phyloP scores from a whole-genome alignment of 352 stramenopile species.

The Phytophthora vignae region DNA sequence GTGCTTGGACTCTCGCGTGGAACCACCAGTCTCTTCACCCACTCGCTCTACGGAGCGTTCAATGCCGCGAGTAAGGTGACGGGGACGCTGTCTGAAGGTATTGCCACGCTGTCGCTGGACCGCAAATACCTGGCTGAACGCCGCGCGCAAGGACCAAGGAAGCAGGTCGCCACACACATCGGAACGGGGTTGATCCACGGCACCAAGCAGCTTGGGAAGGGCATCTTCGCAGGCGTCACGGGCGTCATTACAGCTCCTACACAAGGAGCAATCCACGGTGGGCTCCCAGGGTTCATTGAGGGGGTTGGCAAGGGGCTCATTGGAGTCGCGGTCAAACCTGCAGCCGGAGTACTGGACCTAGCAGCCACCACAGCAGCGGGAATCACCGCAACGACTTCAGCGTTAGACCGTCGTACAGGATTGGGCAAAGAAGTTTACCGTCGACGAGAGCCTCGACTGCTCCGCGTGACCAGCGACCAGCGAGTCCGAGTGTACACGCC shows the following conservation, averaged over 20 bases:
- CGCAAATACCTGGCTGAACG: slow-evolving; percentile 88
- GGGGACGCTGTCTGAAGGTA: slow-evolving; percentile 90
- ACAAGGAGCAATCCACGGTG: slow-evolving; percentile 90
- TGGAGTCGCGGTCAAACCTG: slow-evolving; percentile 90
- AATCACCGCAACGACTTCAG: slow-evolving; percentile 85
- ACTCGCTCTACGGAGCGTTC: slow-evolving; percentile 93
- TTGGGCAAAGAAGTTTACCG: slow-evolving; percentile 51
- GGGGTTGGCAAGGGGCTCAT: slow-evolving; percentile 89
- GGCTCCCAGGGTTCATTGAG: slow-evolving; percentile 90
- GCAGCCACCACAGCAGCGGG: slow-evolving; percentile 79
- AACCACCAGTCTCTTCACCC: slow-evolving; percentile 90
- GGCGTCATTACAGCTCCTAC: slow-evolving; percentile 93
- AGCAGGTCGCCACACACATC: slow-evolving; percentile 87
- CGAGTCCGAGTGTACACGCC: slow-evolving; percentile 80
- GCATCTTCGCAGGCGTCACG: slow-evolving; percentile 90
- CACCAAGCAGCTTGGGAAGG: slow-evolving; percentile 92
- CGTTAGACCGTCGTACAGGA: slow-evolving; percentile 78
- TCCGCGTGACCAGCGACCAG: slow-evolving; percentile 76
- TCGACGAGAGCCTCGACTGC: slow-evolving; percentile 71
- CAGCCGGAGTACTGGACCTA: slow-evolving; percentile 86
- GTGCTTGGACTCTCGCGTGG: slow-evolving; percentile 88
- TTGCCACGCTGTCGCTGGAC: slow-evolving; percentile 92
- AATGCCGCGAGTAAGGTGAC: slow-evolving; percentile 95
- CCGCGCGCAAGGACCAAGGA: slow-evolving; percentile 71
- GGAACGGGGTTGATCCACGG: slow-evolving; percentile 87